Conservation (phyloP, 2,329 filamentous ascomycete genomes). For the Calonectria pteridis region DNA sequence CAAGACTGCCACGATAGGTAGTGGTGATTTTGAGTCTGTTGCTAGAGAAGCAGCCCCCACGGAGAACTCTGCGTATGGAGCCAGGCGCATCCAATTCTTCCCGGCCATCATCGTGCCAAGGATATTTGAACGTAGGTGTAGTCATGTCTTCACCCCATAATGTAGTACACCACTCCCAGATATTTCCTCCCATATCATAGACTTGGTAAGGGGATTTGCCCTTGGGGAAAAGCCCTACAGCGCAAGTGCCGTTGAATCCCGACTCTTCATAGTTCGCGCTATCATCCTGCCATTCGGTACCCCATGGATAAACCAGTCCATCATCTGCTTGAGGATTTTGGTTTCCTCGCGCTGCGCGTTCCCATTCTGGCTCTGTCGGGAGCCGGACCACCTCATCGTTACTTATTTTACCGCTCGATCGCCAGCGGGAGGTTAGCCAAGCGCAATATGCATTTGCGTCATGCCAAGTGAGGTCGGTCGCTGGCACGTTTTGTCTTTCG, state of each 20-base stretch:
- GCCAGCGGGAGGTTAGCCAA: background rate
- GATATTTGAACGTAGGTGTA: background rate
- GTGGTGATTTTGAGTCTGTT: background rate
- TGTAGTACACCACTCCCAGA: constrained; percentile 14
- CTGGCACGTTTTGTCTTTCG: background rate
- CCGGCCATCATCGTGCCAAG: background rate
- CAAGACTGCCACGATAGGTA: constrained; percentile 8
- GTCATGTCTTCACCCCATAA: constrained; percentile 8
- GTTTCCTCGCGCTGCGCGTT: background rate
- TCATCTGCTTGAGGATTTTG: background rate
- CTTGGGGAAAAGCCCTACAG: background rate
- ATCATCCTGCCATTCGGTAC: background rate
- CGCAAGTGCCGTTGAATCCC: background rate
- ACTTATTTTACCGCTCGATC: background rate
- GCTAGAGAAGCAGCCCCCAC: constrained; percentile 4
- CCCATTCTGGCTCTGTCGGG: constrained; percentile 3
- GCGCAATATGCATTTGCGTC: constrained; percentile 7
- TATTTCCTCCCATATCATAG: constrained; percentile 6
- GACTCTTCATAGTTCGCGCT: background rate
- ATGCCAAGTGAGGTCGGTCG: constrained; percentile 1
- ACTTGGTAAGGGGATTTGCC: background rate
- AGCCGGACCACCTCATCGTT: background rate
- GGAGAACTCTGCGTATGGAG: constrained; percentile 3
- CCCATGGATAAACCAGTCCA: constrained; percentile 6
- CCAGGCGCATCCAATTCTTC: background rate